Evolutionary conservation across 148 eudicot genomes (phyloP).

Genomic region (Persicaria maculosa): DNA sequence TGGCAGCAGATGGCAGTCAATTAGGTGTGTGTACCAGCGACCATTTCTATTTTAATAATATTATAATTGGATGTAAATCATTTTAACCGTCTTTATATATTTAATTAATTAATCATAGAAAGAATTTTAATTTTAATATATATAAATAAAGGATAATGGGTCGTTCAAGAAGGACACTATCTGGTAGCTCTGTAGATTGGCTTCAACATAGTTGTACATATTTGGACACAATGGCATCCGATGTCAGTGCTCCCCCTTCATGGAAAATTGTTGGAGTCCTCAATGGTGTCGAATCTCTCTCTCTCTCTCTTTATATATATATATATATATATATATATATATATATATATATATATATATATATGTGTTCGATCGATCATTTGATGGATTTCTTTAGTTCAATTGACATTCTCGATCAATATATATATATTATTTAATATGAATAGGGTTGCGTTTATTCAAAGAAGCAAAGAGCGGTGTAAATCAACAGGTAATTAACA

Average conservation of each 20-base stretch:
- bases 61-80: background rate
- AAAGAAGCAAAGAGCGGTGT: constrained; percentile 46
- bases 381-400: too few relatives aligned
- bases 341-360: too few relatives aligned
- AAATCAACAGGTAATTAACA: background rate
- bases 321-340: too few relatives aligned
- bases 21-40: constrained; percentile 36
- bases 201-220: constrained; percentile 30
- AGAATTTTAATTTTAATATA: too few relatives aligned
- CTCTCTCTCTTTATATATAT: too few relatives aligned
- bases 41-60: background rate
- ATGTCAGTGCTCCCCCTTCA: constrained; percentile 67
- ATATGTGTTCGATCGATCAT: too few relatives aligned
- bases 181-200: constrained; percentile 37
- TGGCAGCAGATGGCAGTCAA: constrained; percentile 42
- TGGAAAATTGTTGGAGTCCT: constrained; percentile 68
- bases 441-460: constrained; percentile 58
- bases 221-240: constrained; percentile 53
- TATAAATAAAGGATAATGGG: constrained; percentile 23
- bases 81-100: too few relatives aligned
- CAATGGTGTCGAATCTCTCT: constrained; percentile 35
- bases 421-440: background rate
- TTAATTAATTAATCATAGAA: too few relatives aligned
- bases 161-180: constrained; percentile 31
- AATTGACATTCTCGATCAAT: too few relatives aligned